A percentile compares a stretch with the other conserved stretches of the same genome.
Evolutionary conservation across 2,329 filamentous ascomycete genomes (phyloP).

Genomic region (Pyrenochaeta sp.): DNA sequence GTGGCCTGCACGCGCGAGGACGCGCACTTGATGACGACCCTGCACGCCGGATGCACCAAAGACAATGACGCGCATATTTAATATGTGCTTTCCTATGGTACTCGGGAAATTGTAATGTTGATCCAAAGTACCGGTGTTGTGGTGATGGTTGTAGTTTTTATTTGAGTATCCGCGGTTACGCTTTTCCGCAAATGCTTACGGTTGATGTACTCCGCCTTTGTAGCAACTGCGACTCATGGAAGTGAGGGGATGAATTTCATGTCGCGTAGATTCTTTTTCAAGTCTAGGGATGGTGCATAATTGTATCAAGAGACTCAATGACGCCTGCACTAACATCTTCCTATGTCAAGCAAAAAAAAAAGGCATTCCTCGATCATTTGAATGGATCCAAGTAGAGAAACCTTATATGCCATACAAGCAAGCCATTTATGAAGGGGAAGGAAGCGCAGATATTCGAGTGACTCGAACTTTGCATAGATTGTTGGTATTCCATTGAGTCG

Average conservation of each 20-base stretch:
- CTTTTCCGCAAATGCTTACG: neutral
- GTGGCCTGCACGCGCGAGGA: conserved; percentile 34
- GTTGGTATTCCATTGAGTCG: too few species aligned
- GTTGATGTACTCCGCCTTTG: neutral
- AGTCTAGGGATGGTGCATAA: too few species aligned
- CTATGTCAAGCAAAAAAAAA: too few species aligned
- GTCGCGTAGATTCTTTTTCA: neutral
- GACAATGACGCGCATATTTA: conserved; percentile 35
- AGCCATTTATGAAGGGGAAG: too few species aligned
- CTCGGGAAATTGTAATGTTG: neutral
- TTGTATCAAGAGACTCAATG: too few species aligned
- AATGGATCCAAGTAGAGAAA: too few species aligned
- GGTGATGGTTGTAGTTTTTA: neutral
- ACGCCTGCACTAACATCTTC: too few species aligned
- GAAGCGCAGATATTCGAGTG: too few species aligned
- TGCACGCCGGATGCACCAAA: conserved; percentile 44
- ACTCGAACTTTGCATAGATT: too few species aligned
- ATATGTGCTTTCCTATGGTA: neutral
- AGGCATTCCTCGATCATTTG: too few species aligned
- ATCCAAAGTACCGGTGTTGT: neutral
- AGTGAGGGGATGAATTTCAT: neutral
- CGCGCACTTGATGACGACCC: conserved; percentile 38
- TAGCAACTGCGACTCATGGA: neutral
- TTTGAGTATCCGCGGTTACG: neutral
- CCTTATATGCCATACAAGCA: too few species aligned